Base-by-base conservation (phyloP, 73 alveolate genomes). In the Paramecium bursaria region DNA sequence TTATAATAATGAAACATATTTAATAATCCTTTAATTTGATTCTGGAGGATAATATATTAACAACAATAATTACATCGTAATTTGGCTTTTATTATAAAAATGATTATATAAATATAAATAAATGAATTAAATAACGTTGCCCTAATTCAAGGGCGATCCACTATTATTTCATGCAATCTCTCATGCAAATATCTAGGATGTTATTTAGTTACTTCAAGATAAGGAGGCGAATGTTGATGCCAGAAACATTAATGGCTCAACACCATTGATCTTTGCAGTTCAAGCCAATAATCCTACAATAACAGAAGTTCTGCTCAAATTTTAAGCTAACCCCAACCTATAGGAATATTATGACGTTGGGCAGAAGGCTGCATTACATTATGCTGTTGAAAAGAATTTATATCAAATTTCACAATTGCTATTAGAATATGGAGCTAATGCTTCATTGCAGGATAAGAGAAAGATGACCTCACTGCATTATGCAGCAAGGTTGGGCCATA, bases 131-230 rank as follows among this genome's bases (percentile, higher is more conserved):
- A 79, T 79, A 31, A 42, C 80, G 46, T 14, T 79, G 85, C 89
- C 89, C 14, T 26, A 79, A 42, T 73, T 53, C 42, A 53, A 79
- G 26, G 89, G 89, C 22, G 76, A 79, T 79, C 77, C 75, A 54
- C 89, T 92, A 27, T 92, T 92, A 49, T 90, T 92, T 74, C 95
- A 90, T 79, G 92, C 95, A 25, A 85, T 92, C 21, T 53, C 91
- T 42, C 93, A 90, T 55, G 94, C 91, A 1, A 88, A 92, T 61
- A 86, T 92, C 26, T 90, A 92, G 55, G 92, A 92, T 52, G 82
- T 87, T 14, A 86, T 92, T 47, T 90, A 92, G 4, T 60, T 92
- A 13, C 42, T 92, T 21, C 92, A 92, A 74, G 97, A 92, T 26
- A 75, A 90, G 31, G 97, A 92, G 57, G 97, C 88, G 1, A 91